Base-by-base conservation (phyloP, 352 stramenopile genomes). In the Discostella stelligera region DNA sequence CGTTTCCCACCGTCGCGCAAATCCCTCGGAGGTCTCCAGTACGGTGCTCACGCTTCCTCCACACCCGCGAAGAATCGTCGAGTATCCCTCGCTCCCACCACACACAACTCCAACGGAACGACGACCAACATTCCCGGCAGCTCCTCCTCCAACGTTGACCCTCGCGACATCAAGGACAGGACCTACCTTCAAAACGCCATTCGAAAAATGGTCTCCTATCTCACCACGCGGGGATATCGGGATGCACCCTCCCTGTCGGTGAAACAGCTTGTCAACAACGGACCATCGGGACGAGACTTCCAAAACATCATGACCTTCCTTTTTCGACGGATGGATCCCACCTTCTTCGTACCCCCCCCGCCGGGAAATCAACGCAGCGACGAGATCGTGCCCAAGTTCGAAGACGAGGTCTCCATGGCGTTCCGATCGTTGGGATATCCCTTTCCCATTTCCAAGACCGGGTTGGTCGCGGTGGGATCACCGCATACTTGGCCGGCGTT, bases 241-340 rank as follows among this genome's bases (percentile, higher is more conserved):
- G 89, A 90, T 56, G 80, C 85, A 25, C 88, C 98, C 71, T 85
- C 91, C 11, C 85, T 99, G 55, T 93, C 90, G 0, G 89, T 89
- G 4, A 97, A 98, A 69, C 91, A 96, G 49, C 86, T 98, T 16
- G 91, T 92, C 16, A 90, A 94, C 2, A 61, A 37, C 23, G 23
- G 74, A 37, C 96, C 97, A 3, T 98, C 95, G 14, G 96, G 96
- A 46, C 98, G 98, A 71, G 97, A 99, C 77, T 99, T 99, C 77
- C 92, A 91, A 71, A 95, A 98, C 76, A 98, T 99, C 67, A 91
- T 98, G 62, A 91, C 94, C 20, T 99, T 99, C 74, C 83, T 99
- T 30, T 96, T 99, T 65, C 89, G 94, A 10, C 87, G 95, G 56
- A 79, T 99, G 20, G 97, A 99, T 79, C 89, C 94, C n/a, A 97